phyloP scores from a whole-genome alignment of 306 rosid species.

The Fagus sylvatica region DNA sequence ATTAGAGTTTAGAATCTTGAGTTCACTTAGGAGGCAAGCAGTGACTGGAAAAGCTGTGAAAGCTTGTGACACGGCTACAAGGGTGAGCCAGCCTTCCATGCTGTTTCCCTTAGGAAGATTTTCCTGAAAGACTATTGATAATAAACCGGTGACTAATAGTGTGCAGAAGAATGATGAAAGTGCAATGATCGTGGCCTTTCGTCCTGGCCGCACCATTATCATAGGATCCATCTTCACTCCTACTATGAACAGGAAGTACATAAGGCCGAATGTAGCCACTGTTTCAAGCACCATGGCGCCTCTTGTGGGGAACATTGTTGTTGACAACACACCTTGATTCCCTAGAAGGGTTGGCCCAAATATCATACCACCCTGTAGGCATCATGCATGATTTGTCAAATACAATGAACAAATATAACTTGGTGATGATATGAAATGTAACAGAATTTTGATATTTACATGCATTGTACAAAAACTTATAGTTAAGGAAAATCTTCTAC shows the following conservation, averaged over 20 bases:
- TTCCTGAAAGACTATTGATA: constrained; percentile 1
- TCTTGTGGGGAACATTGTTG: constrained; percentile 28
- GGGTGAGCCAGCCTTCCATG: constrained; percentile 19
- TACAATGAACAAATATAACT: neutral
- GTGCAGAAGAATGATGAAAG: constrained; percentile 18
- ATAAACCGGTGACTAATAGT: constrained; percentile 1
- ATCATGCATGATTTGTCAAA: neutral
- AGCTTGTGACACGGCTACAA: constrained; percentile 39
- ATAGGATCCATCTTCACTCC: constrained; percentile 34
- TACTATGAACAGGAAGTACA: constrained; percentile 39
- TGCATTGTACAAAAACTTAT: no score
- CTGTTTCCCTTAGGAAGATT: neutral
- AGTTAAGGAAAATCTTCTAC: no score
- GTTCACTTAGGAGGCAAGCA: constrained; percentile 47
- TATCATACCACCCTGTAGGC: constrained; percentile 35
- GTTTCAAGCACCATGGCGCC: constrained; percentile 40
- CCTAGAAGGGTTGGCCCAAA: constrained; percentile 52
- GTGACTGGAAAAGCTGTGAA: constrained; percentile 43
- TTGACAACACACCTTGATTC: neutral
- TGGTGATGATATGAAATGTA: no score
- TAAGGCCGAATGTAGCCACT: constrained; percentile 34
- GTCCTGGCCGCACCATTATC: constrained; percentile 24
- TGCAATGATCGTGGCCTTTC: constrained; percentile 25
- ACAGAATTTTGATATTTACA: no score
- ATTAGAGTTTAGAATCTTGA: constrained; percentile 57